A percentile compares a stretch with the other conserved stretches of the same genome.
Evolutionary conservation across 192 early-diverging fungal genomes (phyloP).

Genomic region (Linnemannia exigua): DNA sequence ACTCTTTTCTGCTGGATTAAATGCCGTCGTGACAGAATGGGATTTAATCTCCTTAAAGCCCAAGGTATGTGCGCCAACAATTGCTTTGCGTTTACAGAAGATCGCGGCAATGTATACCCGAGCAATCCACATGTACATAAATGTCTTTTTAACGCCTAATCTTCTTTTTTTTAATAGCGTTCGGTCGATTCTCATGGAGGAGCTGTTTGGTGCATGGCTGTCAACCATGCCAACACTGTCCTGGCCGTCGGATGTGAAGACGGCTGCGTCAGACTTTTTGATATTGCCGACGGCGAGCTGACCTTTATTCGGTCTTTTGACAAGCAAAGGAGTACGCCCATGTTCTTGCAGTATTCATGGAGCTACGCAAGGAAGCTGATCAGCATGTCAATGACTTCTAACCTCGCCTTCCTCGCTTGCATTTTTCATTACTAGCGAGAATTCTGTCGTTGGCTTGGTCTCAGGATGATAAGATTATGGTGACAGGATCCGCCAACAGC

Average conservation of each 20-base stretch:
- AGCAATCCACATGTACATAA: not conserved
- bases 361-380: not conserved
- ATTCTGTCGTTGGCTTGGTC: constrained; percentile 93
- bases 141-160: not conserved
- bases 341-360: not conserved
- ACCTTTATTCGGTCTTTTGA: constrained; percentile 79
- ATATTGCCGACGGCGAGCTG: constrained; percentile 81
- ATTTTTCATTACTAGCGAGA: constrained; percentile 61
- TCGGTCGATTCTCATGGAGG: constrained; percentile 89
- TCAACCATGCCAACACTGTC: constrained; percentile 78
- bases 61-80: constrained; percentile 57
- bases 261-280: constrained; percentile 89
- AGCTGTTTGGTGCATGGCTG: constrained; percentile 94
- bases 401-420: not conserved
- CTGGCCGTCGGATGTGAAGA: constrained; percentile 96
- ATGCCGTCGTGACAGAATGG: constrained; percentile 91
- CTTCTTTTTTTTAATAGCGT: constrained; percentile 44
- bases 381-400: not conserved
- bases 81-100: not conserved
- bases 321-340: constrained; percentile 64
- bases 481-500: constrained; percentile 89
- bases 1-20: constrained; percentile 89
- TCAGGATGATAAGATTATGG: constrained; percentile 74
- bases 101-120: not conserved
- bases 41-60: constrained; percentile 77